phyloP scores from a whole-genome alignment of 768 basidiomycete genomes.

The Mycena leptocephala region DNA sequence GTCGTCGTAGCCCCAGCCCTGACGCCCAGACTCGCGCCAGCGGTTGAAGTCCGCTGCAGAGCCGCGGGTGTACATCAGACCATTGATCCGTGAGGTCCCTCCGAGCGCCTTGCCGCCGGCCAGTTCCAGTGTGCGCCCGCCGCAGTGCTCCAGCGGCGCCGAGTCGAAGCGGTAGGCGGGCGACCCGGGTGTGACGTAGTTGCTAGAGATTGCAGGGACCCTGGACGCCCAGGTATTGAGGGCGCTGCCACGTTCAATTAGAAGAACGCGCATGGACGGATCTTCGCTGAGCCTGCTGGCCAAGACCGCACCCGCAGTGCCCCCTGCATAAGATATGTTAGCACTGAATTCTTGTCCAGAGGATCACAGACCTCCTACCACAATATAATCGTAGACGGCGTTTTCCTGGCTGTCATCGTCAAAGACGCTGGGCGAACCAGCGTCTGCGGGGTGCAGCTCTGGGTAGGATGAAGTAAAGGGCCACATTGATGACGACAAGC shows the following conservation, averaged over 20 bases:
- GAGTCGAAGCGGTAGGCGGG: conserved; percentile 19
- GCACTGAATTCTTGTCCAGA: not conserved
- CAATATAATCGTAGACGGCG: conserved; percentile 33
- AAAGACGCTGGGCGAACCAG: too few relatives aligned
- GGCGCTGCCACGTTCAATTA: conserved; percentile 17
- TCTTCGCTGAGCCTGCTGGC: conserved; percentile 25
- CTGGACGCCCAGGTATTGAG: conserved; percentile 14
- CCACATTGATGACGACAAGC: too few relatives aligned
- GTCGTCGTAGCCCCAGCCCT: conserved; percentile 19
- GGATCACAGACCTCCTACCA: conserved; percentile 39
- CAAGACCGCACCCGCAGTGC: conserved; percentile 12
- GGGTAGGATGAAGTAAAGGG: too few relatives aligned
- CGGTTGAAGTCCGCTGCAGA: conserved; percentile 26
- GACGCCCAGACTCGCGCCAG: conserved; percentile 30
- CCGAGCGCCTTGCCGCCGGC: conserved; percentile 7
- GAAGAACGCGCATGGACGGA: conserved; percentile 3
- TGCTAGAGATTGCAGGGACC: conserved; percentile 21
- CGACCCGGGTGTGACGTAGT: conserved; percentile 5
- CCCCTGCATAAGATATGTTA: not conserved
- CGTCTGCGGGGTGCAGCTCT: too few relatives aligned
- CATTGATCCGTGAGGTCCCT: conserved; percentile 26
- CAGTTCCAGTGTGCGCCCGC: not conserved
- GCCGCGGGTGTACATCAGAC: conserved; percentile 28
- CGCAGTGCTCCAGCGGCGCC: not conserved
- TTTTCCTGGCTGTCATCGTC: too few relatives aligned